Evolutionary conservation across 139 green algal genomes (phyloP), one percentile per base, ranked within the genome.

Genomic region (Ostreobium quekettii): DNA sequence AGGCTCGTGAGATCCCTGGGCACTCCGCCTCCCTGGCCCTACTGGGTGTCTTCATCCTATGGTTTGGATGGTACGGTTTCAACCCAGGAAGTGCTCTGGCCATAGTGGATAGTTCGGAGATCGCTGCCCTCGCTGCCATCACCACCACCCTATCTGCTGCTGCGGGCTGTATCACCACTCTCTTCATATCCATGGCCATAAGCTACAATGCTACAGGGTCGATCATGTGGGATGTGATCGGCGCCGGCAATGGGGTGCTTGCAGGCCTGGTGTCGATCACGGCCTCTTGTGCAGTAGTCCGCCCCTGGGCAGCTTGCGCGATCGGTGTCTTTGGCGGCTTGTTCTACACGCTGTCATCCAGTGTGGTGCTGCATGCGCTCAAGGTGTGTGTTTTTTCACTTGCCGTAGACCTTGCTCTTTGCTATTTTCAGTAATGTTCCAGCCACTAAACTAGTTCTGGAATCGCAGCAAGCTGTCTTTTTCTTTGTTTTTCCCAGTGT

Each of bases 261-360:
- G 79, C 78, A 15, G 87, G 87, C 29, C 85, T 93, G 42, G 87
- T 95, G 2, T 76, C 75, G 15, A 82, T 91, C 71, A 93, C 85
- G 31, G 82, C 74, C 28, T 60, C 65, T 29, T 78, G 67, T 56
- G 65, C 76, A 30, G 74, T 95, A 22, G 35, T 89, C n/a, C 71
- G 82, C 73, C 80, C 78, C 8, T 91, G 75, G 67, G 83, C 81
- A 30, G 86, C 86, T 2, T 36, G 81, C 46, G 71, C 88, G 29
- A 72, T 83, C 19, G 86, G 86, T 19, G 26, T 56, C 29, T 24
- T 88, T 11, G 80, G 49, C 1, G 77, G 69, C 2, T 11, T 58
- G 2, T 49, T 87, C 1, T 80, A 83, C 67, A 61, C 70, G 19
- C n/a, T 28, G 6, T 32, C 70, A 1, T 49, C 68, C 59, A 69